Evolutionary conservation across 768 basidiomycete species (phyloP), one percentile per base, ranked within the genome.

Genomic region (Rhodotorula sphaerocarpa): DNA sequence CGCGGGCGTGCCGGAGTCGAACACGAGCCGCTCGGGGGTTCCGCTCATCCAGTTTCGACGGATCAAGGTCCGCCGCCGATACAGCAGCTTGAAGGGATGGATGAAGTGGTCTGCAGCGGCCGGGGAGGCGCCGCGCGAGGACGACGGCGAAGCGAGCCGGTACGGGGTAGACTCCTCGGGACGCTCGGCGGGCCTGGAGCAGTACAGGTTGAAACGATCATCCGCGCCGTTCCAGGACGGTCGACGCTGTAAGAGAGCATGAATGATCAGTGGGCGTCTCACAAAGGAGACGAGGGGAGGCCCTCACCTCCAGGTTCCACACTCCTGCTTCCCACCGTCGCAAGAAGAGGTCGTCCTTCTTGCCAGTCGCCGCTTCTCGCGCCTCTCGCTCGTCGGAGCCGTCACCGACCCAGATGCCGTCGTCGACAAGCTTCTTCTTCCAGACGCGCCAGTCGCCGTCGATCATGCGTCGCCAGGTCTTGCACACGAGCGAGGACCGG

Each of bases 391-490:
- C 82, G 73, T 95, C 91, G 1, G 84, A 86, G 43, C 87, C 84
- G 10, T 85, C 84, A 15, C 90, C 92, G 69, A 88, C 87, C 90
- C 90, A 96, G 20, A 90, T 83, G 67, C 84, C 84, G 12, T 89
- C 89, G 64, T 78, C 82, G 73, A 87, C 83, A 65, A 96, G 79
- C 14, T 92, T 80, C 63, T 89, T 87, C 61, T 84, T 82, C 93
- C 93, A 97, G 43, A 96, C 81, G 12, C 86, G 82, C 5, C 87
- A 83, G 70, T 96, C 90, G 5, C 85, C 85, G 73, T 96, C 92
- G 66, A 96, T 88, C 70, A 90, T 87, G 16, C 84, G 79, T n/a
- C 86, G 80, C 95, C 95, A 99, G 5, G 55, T 60, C 45, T 61
- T 86, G 56, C 87, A 90, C 25, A 99, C 93, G 39, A 89, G 82